Base-by-base conservation (phyloP, 78 protist species). In the Creolimax fragrantissima region DNA sequence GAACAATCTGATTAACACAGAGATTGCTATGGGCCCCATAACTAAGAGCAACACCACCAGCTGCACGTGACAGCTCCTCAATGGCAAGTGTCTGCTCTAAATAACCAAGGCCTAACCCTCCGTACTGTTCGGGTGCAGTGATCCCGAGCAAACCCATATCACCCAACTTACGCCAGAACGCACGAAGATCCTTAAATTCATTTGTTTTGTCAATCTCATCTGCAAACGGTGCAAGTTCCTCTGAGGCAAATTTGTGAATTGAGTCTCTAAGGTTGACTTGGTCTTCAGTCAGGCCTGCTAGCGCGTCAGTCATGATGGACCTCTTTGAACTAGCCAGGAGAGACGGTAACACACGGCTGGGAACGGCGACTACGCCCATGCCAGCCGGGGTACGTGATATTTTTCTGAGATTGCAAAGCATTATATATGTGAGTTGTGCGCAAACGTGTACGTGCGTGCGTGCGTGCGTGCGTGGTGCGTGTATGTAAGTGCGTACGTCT, bases 21-120 rank as follows among this genome's bases (percentile, higher is more conserved):
- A 97, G 95, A 92, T 97, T 97, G 17, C 94, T 88, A 92, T 97
- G 99, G 3, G 99, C 99, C 35, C 97, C 98, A 90, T 97, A 97
- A n/a, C 94, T 86, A 45, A 97, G 94, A 3, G 96, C 98, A 35
- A 97, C 90, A 3, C 97, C 47, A 17, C 96, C 97, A 4, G 95
- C 90, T 0, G 96, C 97, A 81, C 94, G 90, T 45, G 88, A 35
- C 42, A 96, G 11, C 85, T 97, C 98, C 89, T 83, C 86, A 32
- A 83, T 83, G 86, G 86, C 86, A 5, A 42, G 24, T 39, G 47
- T 37, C 35, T 88, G 74, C 45, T 43, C 90, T 35, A 88, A 81
- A 41, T 32, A 43, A 43, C 81, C 81, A 39, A 43, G 32, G 45
- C 4, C 35, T 47, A 35, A 24, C 39, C 74, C 42, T 47, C 47